Base-by-base conservation (phyloP, 345 rosid genomes). In the Aquilaria sinensis region DNA sequence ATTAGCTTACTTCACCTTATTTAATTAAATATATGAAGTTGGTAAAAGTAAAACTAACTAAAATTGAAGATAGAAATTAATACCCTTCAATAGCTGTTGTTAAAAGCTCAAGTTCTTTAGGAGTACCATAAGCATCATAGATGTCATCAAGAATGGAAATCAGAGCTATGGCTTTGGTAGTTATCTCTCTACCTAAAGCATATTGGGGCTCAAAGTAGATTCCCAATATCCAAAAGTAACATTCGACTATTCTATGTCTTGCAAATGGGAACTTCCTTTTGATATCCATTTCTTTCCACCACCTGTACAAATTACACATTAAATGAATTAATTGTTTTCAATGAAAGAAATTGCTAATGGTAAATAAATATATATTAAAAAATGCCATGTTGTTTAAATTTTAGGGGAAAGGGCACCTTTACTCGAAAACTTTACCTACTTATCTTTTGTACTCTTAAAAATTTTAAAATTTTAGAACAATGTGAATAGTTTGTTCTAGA, bases 51-150 rank as follows among this genome's bases (percentile, higher is more conserved):
- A 53, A 13, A 53, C 10, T 10, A 10, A 53, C 7, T 14, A 30
- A n/a, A 5, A 8, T 15, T 14, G 3, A 13, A 53, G 54, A 37
- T 37, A 9, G 43, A 37, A 9, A 37, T 2, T 32, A 29, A 3
- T 33, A 70, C 77, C 77, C 72, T 0, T 72, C 61, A 32, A 75
- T 10, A 7, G 72, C 77, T 3, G 41, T 2, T 0, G 61, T 62
- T n/a, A 73, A 68, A 43, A 64, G 65, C 14, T 70, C 57, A 46
- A 75, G 62, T 32, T 75, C 80, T 23, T 79, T 72, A 31, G 31
- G 6, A 11, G 69, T 79, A 0, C 71, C 82, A 48, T 69, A 66
- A 5, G n/a, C 70, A 55, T 78, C 77, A n/a, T 50, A 76, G 1
- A 51, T 65, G 52, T 68, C 69, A 4, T 78, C 66, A 0, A 72